Conservation (phyloP, 2,329 filamentous ascomycete genomes). For the Microsporum ferrugineum region DNA sequence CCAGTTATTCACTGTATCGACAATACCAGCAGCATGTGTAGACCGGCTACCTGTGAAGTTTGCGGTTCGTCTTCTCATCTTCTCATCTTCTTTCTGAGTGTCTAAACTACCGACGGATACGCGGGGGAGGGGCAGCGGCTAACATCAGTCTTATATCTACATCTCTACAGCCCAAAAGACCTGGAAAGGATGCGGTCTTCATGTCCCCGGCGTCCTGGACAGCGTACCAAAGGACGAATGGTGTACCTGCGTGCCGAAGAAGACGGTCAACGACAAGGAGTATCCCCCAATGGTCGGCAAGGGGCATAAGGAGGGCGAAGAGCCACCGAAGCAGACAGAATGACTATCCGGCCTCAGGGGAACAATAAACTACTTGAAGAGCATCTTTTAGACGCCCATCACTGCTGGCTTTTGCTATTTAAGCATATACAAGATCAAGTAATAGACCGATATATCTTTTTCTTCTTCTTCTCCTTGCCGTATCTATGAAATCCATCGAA, state of each 20-base stretch:
- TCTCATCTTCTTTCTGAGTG: not conserved
- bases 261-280: constrained; percentile 40
- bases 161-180: constrained; percentile 30
- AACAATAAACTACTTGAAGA: not conserved
- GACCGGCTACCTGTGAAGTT: constrained; percentile 8
- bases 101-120: not conserved
- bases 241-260: constrained; percentile 46
- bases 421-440: not conserved
- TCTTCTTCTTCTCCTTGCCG: not conserved
- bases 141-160: not conserved
- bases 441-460: not conserved
- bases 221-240: constrained; percentile 39
- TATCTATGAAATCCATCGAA: not conserved
- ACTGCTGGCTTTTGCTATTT: not conserved
- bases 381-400: not conserved
- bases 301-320: constrained; percentile 11
- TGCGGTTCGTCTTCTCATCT: constrained; percentile 8
- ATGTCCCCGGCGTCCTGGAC: constrained; percentile 45
- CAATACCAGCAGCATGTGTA: constrained; percentile 12
- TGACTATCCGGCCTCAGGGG: not conserved
- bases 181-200: constrained; percentile 44
- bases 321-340: not conserved
- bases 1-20: not conserved
- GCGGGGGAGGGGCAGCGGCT: not conserved
- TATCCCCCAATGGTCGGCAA: constrained; percentile 44